Evolutionary conservation across 352 stramenopile genomes (phyloP).

Genomic region (Phytophthora pini): DNA sequence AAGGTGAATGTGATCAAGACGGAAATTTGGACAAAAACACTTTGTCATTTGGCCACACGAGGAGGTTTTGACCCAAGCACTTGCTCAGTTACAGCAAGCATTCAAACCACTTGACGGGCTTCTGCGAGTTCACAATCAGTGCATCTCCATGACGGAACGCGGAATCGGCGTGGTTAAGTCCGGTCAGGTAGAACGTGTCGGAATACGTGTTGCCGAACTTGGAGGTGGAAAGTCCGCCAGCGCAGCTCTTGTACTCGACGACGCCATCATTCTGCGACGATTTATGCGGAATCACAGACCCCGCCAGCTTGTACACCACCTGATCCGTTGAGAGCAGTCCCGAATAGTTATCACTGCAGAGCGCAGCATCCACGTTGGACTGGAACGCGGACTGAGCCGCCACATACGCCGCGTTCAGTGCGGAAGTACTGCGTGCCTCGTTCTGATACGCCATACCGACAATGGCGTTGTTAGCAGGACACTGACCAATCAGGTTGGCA

Average conservation of each 20-base stretch:
- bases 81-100: conserved; percentile 23
- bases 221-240: conserved; percentile 29
- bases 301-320: conserved; percentile 25
- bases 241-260: conserved; percentile 57
- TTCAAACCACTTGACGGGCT: conserved; percentile 54
- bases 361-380: conserved; percentile 35
- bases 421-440: conserved; percentile 20
- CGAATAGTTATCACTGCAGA: conserved; percentile 48
- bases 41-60: no score
- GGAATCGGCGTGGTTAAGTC: conserved; percentile 51
- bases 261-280: conserved; percentile 40
- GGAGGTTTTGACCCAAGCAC: no score
- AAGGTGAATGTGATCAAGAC: no score
- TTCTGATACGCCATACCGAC: conserved; percentile 35
- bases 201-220: conserved; percentile 43
- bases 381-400: conserved; percentile 35
- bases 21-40: no score
- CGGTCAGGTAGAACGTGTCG: conserved; percentile 44
- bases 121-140: conserved; percentile 39
- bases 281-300: conserved; percentile 40
- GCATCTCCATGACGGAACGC: conserved; percentile 47
- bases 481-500: conserved; percentile 40
- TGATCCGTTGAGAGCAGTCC: conserved; percentile 41
- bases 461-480: conserved; percentile 31
- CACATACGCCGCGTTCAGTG: conserved; percentile 33